These are phyloP conservation scores for Leccinum pellstonianum DNA, from an alignment of 768 basidiomycete species.

Conservation along the genomic window DNA sequence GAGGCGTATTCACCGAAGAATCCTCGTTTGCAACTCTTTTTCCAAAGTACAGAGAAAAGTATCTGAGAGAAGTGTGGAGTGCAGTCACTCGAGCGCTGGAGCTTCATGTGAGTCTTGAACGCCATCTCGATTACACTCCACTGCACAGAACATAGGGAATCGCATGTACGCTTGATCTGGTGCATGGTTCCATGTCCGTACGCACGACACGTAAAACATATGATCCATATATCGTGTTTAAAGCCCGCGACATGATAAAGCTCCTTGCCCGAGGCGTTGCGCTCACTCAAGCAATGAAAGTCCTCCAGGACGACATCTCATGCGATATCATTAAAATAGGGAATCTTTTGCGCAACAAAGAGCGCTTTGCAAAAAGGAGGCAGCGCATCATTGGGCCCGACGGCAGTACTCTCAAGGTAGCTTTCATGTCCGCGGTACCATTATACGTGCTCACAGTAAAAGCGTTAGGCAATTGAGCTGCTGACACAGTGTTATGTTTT, in stretches of 20 bases:
- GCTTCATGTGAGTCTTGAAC: constrained; percentile 53
- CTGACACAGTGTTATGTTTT: constrained; percentile 96
- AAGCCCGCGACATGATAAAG: constrained; percentile 95
- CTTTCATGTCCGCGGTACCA: background rate
- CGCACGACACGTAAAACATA: constrained; percentile 95
- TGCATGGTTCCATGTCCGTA: constrained; percentile 97
- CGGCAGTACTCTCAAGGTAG: constrained; percentile 93
- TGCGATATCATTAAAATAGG: constrained; percentile 99
- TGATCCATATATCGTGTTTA: constrained; percentile 95
- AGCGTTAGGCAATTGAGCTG: constrained; percentile 85
- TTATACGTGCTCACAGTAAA: constrained; percentile 5
- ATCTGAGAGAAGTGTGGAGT: constrained; percentile 92
- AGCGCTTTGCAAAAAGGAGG: constrained; percentile 92
- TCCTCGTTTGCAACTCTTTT: constrained; percentile 98
- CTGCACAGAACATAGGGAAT: constrained; percentile 57
- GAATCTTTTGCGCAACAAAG: constrained; percentile 90
- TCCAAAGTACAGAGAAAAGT: constrained; percentile 97
- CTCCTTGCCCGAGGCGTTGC: constrained; percentile 91
- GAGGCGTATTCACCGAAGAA: constrained; percentile 87
- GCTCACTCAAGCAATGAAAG: constrained; percentile 80
- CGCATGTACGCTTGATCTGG: constrained; percentile 87
- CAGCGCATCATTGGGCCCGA: constrained; percentile 98
- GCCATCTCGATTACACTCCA: background rate
- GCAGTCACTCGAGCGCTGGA: constrained; percentile 85
- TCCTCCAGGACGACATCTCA: constrained; percentile 84